Evolutionary conservation across 257 asterid species (phyloP).

Genomic region (Forsythia viridissima): DNA sequence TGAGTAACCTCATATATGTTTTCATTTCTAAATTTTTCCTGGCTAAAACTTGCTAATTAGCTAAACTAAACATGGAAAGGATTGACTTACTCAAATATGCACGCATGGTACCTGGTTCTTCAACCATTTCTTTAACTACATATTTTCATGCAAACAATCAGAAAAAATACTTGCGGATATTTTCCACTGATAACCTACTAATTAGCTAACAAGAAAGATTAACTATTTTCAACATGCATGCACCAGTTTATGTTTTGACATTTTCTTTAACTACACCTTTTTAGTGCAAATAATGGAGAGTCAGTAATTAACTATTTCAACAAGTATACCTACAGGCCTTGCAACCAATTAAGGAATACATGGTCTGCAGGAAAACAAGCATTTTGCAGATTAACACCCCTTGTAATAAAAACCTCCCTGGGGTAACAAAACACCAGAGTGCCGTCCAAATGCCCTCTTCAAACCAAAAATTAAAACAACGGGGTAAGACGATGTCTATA

Average conservation of each 20-base stretch:
- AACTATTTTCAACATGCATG: not conserved
- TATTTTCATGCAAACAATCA: not conserved
- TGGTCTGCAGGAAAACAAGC: not conserved
- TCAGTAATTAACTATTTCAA: too few relatives aligned
- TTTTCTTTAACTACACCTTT: not conserved
- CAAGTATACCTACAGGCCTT: not conserved
- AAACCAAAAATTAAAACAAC: not conserved
- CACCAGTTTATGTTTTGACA: not conserved
- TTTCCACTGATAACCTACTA: not conserved
- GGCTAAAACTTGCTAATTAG: not conserved
- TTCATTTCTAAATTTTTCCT: not conserved
- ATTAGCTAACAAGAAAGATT: not conserved
- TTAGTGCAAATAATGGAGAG: not conserved
- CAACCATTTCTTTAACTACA: not conserved
- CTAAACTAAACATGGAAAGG: not conserved
- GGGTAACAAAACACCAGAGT: not conserved
- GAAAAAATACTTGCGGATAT: not conserved
- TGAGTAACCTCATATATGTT: not conserved
- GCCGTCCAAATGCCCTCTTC: not conserved
- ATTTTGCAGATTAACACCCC: not conserved
- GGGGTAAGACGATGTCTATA: not conserved
- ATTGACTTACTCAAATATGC: not conserved
- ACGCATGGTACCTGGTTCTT: not conserved
- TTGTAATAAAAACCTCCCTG: not conserved
- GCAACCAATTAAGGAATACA: not conserved